phyloP scores from a whole-genome alignment of 2,329 filamentous ascomycete species.

The Ophiostoma montium region DNA sequence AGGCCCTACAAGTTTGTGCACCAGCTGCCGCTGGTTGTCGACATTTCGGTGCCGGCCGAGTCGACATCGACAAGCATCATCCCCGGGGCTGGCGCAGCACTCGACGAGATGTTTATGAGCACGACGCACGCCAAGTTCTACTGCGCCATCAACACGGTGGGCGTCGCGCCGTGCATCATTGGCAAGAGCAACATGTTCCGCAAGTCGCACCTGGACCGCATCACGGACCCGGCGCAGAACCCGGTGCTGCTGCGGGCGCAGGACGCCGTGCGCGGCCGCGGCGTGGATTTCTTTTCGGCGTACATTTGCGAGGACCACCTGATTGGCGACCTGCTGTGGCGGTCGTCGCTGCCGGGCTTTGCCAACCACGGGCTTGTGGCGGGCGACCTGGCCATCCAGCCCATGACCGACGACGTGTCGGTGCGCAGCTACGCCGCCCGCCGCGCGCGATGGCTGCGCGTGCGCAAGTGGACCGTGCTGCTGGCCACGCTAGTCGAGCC shows the following conservation, averaged over 20 bases:
- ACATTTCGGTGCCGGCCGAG: slow-evolving; percentile 28
- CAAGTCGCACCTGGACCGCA: slow-evolving; percentile 69
- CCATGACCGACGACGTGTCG: slow-evolving; percentile 53
- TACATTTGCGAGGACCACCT: slow-evolving; percentile 98
- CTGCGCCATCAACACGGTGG: slow-evolving; percentile 85
- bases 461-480: slow-evolving; percentile 86
- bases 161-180: slow-evolving; percentile 81
- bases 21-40: slow-evolving; percentile 80
- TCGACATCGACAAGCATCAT: slow-evolving; percentile 19
- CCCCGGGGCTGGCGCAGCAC: slow-evolving; percentile 46
- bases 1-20: slow-evolving; percentile 84
- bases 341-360: slow-evolving; percentile 42
- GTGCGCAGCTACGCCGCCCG: slow-evolving; percentile 64
- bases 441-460: slow-evolving; percentile 78
- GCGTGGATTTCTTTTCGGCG: slow-evolving; percentile 84
- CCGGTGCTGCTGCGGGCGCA: slow-evolving; percentile 24
- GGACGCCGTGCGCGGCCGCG: slow-evolving; percentile 35
- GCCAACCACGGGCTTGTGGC: slow-evolving; percentile 70
- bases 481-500: slow-evolving; percentile 84
- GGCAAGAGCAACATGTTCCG: slow-evolving; percentile 99
- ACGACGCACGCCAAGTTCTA: slow-evolving; percentile 96
- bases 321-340: slow-evolving; percentile 86
- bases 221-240: slow-evolving; percentile 40
- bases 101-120: slow-evolving; percentile 92
- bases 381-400: slow-evolving; percentile 81